A percentile compares a stretch with the other conserved stretches of the same genome.
These are phyloP conservation scores for Mycena kentingensis DNA, from an alignment of 768 basidiomycete genomes.

Conservation along the genomic window DNA sequence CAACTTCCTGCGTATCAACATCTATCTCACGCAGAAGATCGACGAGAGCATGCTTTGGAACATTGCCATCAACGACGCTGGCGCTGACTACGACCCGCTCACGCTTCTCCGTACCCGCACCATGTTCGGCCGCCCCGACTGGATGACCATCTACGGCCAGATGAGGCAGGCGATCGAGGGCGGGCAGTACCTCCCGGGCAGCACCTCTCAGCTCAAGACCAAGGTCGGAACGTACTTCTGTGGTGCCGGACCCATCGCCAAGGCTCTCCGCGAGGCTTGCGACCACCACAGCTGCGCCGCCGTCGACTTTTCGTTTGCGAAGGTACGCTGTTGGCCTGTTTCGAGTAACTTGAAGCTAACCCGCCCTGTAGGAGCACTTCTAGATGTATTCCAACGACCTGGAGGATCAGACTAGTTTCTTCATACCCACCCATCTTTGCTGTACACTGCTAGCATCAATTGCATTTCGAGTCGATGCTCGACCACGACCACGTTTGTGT, in stretches of 20 bases:
- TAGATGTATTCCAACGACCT: constrained; percentile 6
- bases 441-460: constrained; percentile 7
- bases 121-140: constrained; percentile 91
- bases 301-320: constrained; percentile 80
- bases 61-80: constrained; percentile 84
- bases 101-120: constrained; percentile 87
- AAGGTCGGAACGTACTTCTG: constrained; percentile 91
- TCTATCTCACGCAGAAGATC: constrained; percentile 88
- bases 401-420: constrained; percentile 7
- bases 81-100: constrained; percentile 84
- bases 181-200: constrained; percentile 80
- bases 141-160: constrained; percentile 75
- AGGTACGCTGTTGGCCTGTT: constrained; percentile 44
- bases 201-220: constrained; percentile 76
- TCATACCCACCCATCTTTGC: constrained; percentile 20
- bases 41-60: constrained; percentile 89
- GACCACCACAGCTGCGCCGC: constrained; percentile 51
- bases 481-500: not conserved
- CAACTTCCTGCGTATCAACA: constrained; percentile 89
- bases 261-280: constrained; percentile 74
- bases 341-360: too few species aligned
- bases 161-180: constrained; percentile 78
- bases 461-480: not conserved
- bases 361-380: constrained; percentile 31
- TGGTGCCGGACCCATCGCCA: constrained; percentile 75